A percentile compares a stretch with the other conserved stretches of the same genome.
These are phyloP conservation scores for Pythium folliculosum DNA, from an alignment of 352 stramenopile genomes.

Conservation along the genomic window DNA sequence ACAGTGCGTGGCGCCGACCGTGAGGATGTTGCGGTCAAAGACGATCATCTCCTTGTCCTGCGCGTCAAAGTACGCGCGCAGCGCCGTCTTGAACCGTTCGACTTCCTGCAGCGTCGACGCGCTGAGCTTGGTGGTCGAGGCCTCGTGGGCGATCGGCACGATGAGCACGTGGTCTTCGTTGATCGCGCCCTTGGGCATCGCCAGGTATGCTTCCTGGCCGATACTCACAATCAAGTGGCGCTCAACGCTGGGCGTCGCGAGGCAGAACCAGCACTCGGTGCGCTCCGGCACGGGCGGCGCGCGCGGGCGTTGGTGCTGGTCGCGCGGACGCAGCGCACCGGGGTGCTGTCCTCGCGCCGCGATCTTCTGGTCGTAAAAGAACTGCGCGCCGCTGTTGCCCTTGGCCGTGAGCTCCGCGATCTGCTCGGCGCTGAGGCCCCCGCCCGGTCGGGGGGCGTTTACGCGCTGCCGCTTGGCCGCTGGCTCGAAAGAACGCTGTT, in stretches of 20 bases:
- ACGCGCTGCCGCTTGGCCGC: slow-evolving; percentile 46
- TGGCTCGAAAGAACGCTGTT: slow-evolving; percentile 29
- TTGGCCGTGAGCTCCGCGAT: slow-evolving; percentile 63
- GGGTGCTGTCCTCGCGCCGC: slow-evolving; percentile 54
- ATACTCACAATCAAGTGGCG: slow-evolving; percentile 85
- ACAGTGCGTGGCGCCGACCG: slow-evolving; percentile 69
- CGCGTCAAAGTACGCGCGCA: slow-evolving; percentile 61
- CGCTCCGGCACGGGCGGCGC: slow-evolving; percentile 46
- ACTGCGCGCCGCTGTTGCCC: slow-evolving; percentile 44
- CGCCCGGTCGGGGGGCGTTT: slow-evolving; percentile 12
- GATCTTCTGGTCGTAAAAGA: slow-evolving; percentile 78
- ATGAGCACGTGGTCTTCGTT: slow-evolving; percentile 77
- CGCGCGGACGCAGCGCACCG: slow-evolving; percentile 35
- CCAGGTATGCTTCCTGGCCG: slow-evolving; percentile 74
- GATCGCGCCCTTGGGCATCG: slow-evolving; percentile 82
- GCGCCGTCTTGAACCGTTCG: slow-evolving; percentile 60
- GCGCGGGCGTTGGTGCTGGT: slow-evolving; percentile 20
- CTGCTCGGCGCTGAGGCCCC: slow-evolving; percentile 61
- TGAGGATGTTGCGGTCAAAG: slow-evolving; percentile 79
- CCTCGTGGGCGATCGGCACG: slow-evolving; percentile 76
- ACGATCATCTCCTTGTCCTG: slow-evolving; percentile 75
- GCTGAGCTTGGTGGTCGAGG: slow-evolving; percentile 53
- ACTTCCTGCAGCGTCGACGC: slow-evolving; percentile 51
- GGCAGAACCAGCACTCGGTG: slow-evolving; percentile 86
- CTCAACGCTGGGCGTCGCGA: slow-evolving; percentile 75